Base-by-base conservation (phyloP, 1,139 yeast species). In the Lodderomyces parapsilosis region DNA sequence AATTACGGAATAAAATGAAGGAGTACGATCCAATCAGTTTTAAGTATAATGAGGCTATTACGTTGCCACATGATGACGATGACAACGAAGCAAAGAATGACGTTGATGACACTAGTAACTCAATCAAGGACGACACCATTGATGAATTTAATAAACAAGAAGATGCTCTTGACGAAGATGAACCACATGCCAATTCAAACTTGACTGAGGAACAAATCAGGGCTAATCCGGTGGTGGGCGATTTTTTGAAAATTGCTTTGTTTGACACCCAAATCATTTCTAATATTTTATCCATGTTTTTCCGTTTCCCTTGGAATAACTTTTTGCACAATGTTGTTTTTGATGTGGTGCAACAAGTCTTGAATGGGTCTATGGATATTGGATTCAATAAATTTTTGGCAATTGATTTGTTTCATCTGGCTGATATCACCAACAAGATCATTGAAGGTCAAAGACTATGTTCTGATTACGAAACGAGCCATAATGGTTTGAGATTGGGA, bases 231-330 rank as follows among this genome's bases (percentile, higher is more conserved):
- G 96, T 93, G 8, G 83, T 90, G 43, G 99, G 99, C 15, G 99
- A 94, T 64, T 79, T 73, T 54, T 76, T 94, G 59, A 93, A 93
- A 63, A 86, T 91, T 48, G 83, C 96, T 5, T 71, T 93, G 36
- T 84, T 83, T 55, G 97, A 93, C 61, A 85, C 87, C 43, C 82
- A 82, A 51, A 86, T 93, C 45, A 77, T 93, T 41, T 77, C 88
- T 38, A 83, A 85, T 40, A 87, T 93, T 43, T 67, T 91, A 45
- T 68, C 81, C 30, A 84, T 93, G 86, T 91, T 93, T 60, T 86
- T 91, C 76, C 77, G 78, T 54, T 93, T 90, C 64, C 99, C 99
- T 4, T 93, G 99, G 99, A 93, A 93, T 65, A 93, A 93, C 62
- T 93, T 93, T 59, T 74, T 95, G 66, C 99, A 93, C 66, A 93